Evolutionary conservation across 768 basidiomycete genomes (phyloP), one percentile per base, ranked within the genome.

Genomic region (Boletus insuetus): DNA sequence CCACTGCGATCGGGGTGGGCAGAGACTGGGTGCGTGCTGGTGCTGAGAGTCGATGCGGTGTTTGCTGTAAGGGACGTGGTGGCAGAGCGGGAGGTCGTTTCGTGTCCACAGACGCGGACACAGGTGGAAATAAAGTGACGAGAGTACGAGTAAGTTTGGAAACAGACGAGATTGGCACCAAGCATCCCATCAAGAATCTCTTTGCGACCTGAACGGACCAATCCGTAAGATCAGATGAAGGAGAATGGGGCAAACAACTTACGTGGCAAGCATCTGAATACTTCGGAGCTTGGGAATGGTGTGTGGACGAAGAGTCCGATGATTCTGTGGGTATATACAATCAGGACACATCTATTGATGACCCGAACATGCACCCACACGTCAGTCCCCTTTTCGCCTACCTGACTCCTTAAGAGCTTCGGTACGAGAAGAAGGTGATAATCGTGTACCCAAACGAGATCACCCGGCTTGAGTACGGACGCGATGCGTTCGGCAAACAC

Each of bases 181-280:
- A 98, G 87, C 92, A 99, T 97, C 37, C 96, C 97, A 59, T 98
- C 94, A 24, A 99, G 80, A 56, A 98, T 91, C 73, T 98, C 94
- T 64, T 89, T 91, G 45, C 96, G 84, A 46, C 86, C 86, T 84
- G 55, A n/a, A 0, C 17, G 38, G 55, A n/a, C 1, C n/a, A 31
- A 46, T 35, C 4, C 14, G 48, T 60, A 40, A 63, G 35, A 58
- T 44, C 11, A 22, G 20, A 34, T 14, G 20, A 34, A 40, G 19
- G n/a, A 24, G n/a, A 1, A 57, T 24, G 17, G 2, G 19, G 4
- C 0, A 16, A 16, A 14, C 32, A 16, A 82, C 87, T 71, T 61
- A 90, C 92, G 84, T 3, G 94, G 94, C 40, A 97, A 75, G 71
- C 91, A 96, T 52, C 95, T 79, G 79, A 98, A 99, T 60, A 98